A percentile compares a stretch with the other conserved stretches of the same genome.
Evolutionary conservation across 768 basidiomycete genomes (phyloP).

Genomic region (Stropharia rugosoannulata): DNA sequence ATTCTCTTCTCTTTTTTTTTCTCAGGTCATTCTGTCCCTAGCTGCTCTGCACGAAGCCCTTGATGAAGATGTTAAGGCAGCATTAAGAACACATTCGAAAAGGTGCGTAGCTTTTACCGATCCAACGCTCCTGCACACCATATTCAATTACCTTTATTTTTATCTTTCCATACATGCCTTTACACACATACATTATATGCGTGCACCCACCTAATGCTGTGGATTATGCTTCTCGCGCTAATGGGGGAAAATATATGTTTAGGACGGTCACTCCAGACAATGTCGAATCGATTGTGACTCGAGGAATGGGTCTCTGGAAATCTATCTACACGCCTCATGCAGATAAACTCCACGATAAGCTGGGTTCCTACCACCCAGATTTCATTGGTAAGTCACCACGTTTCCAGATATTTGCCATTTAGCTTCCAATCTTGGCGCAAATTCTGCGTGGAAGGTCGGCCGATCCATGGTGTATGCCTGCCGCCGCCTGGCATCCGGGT

Average conservation of each 20-base stretch:
- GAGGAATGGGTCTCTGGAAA: conserved; percentile 77
- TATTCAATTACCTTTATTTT: conserved; percentile 1
- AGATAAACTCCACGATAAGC: conserved; percentile 85
- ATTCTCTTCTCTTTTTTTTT: conserved; percentile 10
- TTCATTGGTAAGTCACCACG: conserved; percentile 74
- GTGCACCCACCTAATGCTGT: neutral
- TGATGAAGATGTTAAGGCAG: conserved; percentile 77
- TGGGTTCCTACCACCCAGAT: conserved; percentile 88
- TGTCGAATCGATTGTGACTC: conserved; percentile 65
- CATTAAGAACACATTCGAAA: conserved; percentile 63
- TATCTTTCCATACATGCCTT: neutral
- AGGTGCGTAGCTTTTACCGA: conserved; percentile 42
- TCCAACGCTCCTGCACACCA: neutral
- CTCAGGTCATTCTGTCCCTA: conserved; percentile 80
- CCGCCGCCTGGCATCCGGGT: neutral
- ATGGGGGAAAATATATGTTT: conserved; percentile 17
- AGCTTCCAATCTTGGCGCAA: conserved; percentile 30
- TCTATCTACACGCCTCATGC: conserved; percentile 88
- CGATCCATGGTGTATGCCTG: conserved; percentile 18
- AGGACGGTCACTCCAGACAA: conserved; percentile 63
- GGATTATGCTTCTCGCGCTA: conserved; percentile 2
- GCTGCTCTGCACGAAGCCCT: conserved; percentile 73
- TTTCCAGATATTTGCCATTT: conserved; percentile 28
- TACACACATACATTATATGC: neutral
- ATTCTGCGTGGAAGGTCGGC: conserved; percentile 22